Conservation (phyloP, 2,329 filamentous ascomycete genomes). For the Amauroascus niger region DNA sequence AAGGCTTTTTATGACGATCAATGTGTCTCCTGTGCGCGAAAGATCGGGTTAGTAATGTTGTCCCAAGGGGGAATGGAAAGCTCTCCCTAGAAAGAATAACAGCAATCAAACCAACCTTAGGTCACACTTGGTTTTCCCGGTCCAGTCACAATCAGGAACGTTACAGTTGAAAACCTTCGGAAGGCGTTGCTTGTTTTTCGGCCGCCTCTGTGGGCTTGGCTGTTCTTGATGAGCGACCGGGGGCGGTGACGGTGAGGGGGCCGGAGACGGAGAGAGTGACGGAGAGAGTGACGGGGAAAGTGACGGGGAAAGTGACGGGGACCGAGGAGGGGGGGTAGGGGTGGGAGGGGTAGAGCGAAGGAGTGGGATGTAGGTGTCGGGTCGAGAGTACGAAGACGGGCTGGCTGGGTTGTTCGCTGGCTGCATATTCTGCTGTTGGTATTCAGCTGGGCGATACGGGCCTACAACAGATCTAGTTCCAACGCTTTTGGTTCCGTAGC, state of each 20-base stretch:
- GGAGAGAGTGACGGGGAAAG: not conserved
- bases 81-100: not conserved
- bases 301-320: not conserved
- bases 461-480: conserved; percentile 14
- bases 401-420: not conserved
- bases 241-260: not conserved
- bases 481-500: conserved; percentile 1
- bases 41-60: not conserved
- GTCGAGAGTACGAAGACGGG: not conserved
- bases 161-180: not conserved
- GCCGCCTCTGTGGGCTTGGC: not conserved
- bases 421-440: not conserved
- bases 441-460: not conserved
- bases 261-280: not conserved
- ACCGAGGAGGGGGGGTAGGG: not conserved
- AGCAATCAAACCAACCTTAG: not conserved
- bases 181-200: not conserved
- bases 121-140: not conserved
- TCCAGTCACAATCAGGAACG: not conserved
- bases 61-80: not conserved
- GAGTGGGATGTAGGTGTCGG: not conserved
- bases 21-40: conserved; percentile 56
- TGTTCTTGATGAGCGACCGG: not conserved
- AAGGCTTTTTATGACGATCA: conserved; percentile 59
- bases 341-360: not conserved